Evolutionary conservation across 805 yeast genomes (phyloP), one percentile per base, ranked within the genome.

Genomic region (Candida ortonii): DNA sequence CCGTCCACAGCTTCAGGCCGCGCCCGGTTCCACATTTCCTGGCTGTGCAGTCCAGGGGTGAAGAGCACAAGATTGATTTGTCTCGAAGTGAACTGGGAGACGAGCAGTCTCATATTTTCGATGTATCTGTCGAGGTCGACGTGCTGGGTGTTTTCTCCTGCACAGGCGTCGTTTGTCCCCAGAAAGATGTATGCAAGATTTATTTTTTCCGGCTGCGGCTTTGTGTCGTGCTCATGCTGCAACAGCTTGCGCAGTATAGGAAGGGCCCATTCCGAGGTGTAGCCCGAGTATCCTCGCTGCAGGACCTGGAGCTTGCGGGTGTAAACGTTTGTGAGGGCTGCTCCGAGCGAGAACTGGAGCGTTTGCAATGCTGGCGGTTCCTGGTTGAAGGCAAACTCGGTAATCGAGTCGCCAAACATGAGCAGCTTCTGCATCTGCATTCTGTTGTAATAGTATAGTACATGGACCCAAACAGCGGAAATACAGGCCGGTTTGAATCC

Each of bases 261-360:
- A 7, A 65, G 50, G 0, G 75, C 87, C 61, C 79, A 79, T 22
- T 76, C 71, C 0, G 88, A 61, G 46, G 71, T 84, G 62, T 84
- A 88, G 1, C 97, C 96, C 1, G 77, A 53, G 50, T 64, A 85
- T 0, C 97, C 97, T 39, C 95, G 65, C 25, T 74, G 78, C 1
- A 87, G 50, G 3, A 89, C 64, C 44, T 85, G 90, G 28, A 85
- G 47, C 50, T 68, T 73, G 27, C 95, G 68, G 2, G 67, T 58
- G 53, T 84, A 84, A n/a, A 34, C 53, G 30, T 52, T 45, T 8
- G 51, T 34, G 6, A 61, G 43, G 2, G 56, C 60, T 2, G 62
- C 50, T 9, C 64, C 65, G 0, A 61, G 33, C 1, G 56, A 42
- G 38, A 57, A 61, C 16, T 53, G 52, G n/a, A 36, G 8, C 4